Base-by-base conservation (phyloP, 1,284 basidiomycete genomes). In the Melampsora larici-populina region DNA sequence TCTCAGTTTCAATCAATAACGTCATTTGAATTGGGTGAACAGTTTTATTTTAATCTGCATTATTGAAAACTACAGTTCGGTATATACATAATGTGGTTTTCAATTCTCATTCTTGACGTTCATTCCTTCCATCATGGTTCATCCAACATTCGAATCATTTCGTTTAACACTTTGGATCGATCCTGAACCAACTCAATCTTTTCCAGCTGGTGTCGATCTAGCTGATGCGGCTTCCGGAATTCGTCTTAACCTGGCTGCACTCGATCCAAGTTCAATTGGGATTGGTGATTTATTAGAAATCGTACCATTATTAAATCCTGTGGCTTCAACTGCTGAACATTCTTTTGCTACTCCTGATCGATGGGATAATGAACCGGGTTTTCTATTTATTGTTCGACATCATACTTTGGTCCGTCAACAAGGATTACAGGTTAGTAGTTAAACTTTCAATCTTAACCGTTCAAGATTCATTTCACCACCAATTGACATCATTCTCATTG, bases 111-210 rank as follows among this genome's bases (percentile, higher is more conserved):
- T n/a, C n/a, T n/a, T n/a, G n/a, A n/a, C 40, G 1, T 43, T n/a
- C 55, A 2, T 29, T 58, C 55, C n/a, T 24, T 21, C 55, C n/a
- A 58, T 58, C 29, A 77, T 77, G 74, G 15, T 51, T 26, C 51
- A 49, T 21, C 40, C 46, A 24, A 21, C 29, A 36, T 58, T 43
- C 17, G 74, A 77, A 70, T 77, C 49, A 29, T 77, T 77, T 64
- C 74, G 74, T 60, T 46, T 77, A 24, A 77, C 74, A 24, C 74
- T 77, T 69, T 77, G 74, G 74, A 66, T 77, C 29, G 74, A 77
- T 69, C 74, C 66, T 29, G 74, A 77, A 48, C 74, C 74, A 24
- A 55, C 24, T 55, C 18, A 58, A n/a, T 43, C 74, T 31, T 43
- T 43, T 40, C 66, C 66, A 49, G 24, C 33, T 60, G 66, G 74